A percentile compares a stretch with the other conserved stretches of the same genome.
Evolutionary conservation across 2,329 filamentous ascomycete species (phyloP).

Genomic region (Chaetomium strumarium): DNA sequence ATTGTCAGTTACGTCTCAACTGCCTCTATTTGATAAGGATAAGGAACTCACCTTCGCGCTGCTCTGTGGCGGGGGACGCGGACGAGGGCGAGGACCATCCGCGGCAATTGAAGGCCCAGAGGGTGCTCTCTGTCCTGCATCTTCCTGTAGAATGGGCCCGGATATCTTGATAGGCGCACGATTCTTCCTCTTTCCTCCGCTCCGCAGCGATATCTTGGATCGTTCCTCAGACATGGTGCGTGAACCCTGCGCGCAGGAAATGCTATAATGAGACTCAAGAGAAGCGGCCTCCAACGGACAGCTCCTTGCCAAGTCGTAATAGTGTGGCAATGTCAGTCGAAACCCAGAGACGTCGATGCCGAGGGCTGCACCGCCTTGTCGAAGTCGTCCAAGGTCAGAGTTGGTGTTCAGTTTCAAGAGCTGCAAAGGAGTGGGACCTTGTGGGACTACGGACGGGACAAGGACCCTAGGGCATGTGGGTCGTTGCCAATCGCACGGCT

Average conservation of each 20-base stretch:
- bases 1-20: conserved; percentile 11
- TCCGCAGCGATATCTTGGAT: conserved; percentile 58
- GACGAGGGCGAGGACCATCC: conserved; percentile 32
- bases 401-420: too few species aligned
- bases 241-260: neutral
- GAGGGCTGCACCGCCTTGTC: too few species aligned
- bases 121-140: conserved; percentile 30
- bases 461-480: too few species aligned
- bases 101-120: conserved; percentile 25
- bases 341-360: too few species aligned
- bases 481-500: too few species aligned
- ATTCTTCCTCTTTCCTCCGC: conserved; percentile 53
- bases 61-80: conserved; percentile 44
- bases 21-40: neutral
- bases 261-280: neutral
- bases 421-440: too few species aligned
- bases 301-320: too few species aligned
- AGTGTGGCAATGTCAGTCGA: too few species aligned
- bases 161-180: conserved; percentile 62
- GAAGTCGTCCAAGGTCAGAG: too few species aligned
- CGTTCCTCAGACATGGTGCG: conserved; percentile 55
- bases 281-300: neutral
- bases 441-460: too few species aligned
- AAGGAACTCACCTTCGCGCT: conserved; percentile 48
- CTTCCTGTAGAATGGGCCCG: conserved; percentile 51